Base-by-base conservation (phyloP, 371 early-diverging fungal genomes). In the Mortierella sp. region DNA sequence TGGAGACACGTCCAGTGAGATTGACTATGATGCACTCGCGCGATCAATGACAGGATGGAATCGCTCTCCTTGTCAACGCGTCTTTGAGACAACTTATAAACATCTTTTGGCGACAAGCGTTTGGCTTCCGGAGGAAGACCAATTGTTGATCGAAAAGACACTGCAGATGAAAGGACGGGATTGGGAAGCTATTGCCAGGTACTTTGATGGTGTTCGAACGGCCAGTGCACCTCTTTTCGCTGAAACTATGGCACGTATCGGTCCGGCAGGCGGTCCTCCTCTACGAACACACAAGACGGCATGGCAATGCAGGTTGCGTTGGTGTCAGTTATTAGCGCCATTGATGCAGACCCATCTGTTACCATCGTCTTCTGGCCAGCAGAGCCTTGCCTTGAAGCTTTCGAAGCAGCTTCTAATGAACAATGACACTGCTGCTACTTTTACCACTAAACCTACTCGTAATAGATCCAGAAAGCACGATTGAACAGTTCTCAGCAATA, bases 281-380 rank as follows among this genome's bases (percentile, higher is more conserved):
- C n/a, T 47, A 19, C 46, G 62, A 50, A 61, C 61, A 7, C 72
- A 48, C 24, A 72, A 72, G 43, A 54, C 67, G 4, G 63, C 55
- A 14, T 72, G 72, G 72, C 72, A 72, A 21, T 72, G 67, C 31
- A 58, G 64, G 1, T 47, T 72, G 24, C 67, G 72, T 23, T 67
- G 67, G 72, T 62, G 63, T 24, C 72, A 67, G 21, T 54, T 72
- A n/a, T 46, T 72, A 13, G 55, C 58, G 26, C 72, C 67, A 1
- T 28, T 72, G 30, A 67, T 72, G 67, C 63, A 62, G 50, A 58
- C 57, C 24, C 47, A 24, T 3, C 21, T 52, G 23, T 42, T 54
- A 10, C 7, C 34, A 34, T 34, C 10, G 41, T 27, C 55, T 2
- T 58, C 55, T 26, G 26, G 47, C 0, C 23, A 60, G 16, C 50